These are phyloP conservation scores for Xylariales sp. DNA, from an alignment of 2,329 filamentous ascomycete genomes.

Conservation along the genomic window DNA sequence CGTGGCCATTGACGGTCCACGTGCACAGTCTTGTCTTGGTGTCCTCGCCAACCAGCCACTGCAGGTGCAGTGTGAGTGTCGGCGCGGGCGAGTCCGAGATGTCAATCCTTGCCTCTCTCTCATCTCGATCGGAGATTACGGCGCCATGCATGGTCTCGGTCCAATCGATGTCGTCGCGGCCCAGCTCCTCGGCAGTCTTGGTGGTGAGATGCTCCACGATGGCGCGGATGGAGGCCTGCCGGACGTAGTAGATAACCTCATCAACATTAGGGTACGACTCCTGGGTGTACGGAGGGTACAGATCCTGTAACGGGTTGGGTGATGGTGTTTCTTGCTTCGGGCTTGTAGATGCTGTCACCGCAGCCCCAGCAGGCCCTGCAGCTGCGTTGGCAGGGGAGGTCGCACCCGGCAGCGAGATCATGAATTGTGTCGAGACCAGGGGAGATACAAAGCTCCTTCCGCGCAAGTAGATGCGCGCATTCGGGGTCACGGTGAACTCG, in stretches of 20 bases:
- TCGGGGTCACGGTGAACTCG: slow-evolving; percentile 40
- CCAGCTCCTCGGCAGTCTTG: slow-evolving; percentile 10
- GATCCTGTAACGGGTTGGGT: slow-evolving; percentile 27
- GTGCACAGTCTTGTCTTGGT: neutral
- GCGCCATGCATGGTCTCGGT: slow-evolving; percentile 17
- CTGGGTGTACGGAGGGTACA: slow-evolving; percentile 38
- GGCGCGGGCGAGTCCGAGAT: slow-evolving; percentile 7
- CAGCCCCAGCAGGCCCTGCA: too few species aligned
- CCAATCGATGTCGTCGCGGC: slow-evolving; percentile 16
- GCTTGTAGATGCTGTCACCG: neutral
- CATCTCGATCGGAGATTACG: slow-evolving; percentile 12
- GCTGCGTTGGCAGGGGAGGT: too few species aligned
- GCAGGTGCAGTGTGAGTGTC: neutral
- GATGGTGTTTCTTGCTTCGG: neutral
- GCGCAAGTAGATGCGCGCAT: slow-evolving; percentile 36
- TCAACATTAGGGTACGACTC: slow-evolving; percentile 35
- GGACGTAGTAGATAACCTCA: slow-evolving; percentile 42
- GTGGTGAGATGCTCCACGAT: slow-evolving; percentile 14
- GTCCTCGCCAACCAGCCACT: neutral
- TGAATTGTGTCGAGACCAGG: slow-evolving; percentile 40
- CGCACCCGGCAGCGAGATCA: slow-evolving; percentile 22
- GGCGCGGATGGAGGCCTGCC: slow-evolving; percentile 32
- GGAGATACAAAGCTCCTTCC: slow-evolving; percentile 40
- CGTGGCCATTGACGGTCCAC: neutral
- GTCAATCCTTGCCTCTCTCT: slow-evolving; percentile 12